A percentile compares a stretch with the other conserved stretches of the same genome.
phyloP scores from a whole-genome alignment of 148 eudicot species.

The Oxyria digyna region DNA sequence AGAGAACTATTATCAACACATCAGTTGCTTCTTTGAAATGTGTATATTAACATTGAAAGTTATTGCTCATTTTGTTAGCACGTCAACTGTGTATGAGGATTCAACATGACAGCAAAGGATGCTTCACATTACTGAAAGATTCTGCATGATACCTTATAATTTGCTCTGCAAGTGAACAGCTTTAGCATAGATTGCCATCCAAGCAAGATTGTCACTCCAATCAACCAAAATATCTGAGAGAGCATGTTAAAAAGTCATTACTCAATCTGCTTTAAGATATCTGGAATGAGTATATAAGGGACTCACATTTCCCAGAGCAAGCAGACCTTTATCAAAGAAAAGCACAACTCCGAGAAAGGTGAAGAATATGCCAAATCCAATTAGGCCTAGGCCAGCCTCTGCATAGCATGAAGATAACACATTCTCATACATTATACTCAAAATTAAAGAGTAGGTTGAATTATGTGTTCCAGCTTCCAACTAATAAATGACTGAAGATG shows the following conservation, averaged over 20 bases:
- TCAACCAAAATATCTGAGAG: constrained; percentile 35
- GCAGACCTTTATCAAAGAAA: constrained; percentile 52
- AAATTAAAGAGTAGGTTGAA: background rate
- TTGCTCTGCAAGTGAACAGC: constrained; percentile 29
- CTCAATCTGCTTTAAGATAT: background rate
- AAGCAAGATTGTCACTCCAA: constrained; percentile 35
- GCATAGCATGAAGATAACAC: constrained; percentile 11
- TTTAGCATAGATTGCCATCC: constrained; percentile 42
- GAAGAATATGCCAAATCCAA: constrained; percentile 50
- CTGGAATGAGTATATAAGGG: background rate
- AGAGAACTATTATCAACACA: too few relatives aligned
- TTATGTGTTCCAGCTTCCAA: background rate
- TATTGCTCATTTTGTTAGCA: too few relatives aligned
- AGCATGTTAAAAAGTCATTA: background rate
- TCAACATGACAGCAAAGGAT: background rate
- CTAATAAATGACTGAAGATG: background rate
- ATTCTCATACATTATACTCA: background rate
- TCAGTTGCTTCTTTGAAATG: too few relatives aligned
- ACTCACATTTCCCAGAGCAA: constrained; percentile 54
- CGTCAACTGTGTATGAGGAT: background rate
- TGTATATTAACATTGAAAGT: too few relatives aligned
- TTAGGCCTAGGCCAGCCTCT: constrained; percentile 45
- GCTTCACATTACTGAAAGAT: background rate
- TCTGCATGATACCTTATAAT: constrained; percentile 32
- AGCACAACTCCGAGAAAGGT: constrained; percentile 34